Base-by-base conservation (phyloP, 768 basidiomycete species). In the Agaricus sinodeliciosus region DNA sequence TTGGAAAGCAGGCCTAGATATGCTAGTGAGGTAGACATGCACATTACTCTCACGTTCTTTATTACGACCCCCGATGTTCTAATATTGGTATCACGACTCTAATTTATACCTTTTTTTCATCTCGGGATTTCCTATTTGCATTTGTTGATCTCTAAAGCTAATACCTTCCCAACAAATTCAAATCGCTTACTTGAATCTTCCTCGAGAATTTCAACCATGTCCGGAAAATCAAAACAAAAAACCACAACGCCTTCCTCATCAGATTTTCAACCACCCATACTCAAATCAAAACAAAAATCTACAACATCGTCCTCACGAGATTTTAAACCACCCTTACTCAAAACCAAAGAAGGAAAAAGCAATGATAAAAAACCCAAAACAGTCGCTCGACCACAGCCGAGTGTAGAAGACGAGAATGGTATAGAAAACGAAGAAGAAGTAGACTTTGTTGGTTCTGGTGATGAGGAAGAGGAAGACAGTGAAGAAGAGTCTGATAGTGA, bases 401-500 rank as follows among this genome's bases (percentile, higher is more conserved):
- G 16, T 27, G 39, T 52, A 7, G 51, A 49, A 0, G 55, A 58
- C n/a, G 61, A 63, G 15, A 28, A 41, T 22, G 61, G 59, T n/a
- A 50, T 44, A 26, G 55, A 55, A 2, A 59, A 56, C 22, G 59
- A 62, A 6, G 47, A 54, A 2, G 49, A 48, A 19, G 58, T 49
- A 26, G 59, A 60, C 1, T 59, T 57, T 37, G 57, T 57, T 25
- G 59, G 60, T 8, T 58, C 55, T 28, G 54, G 50, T 11, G 59
- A 61, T 4, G 60, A 61, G 48, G 58, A 58, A 37, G 60, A 57
- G 15, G 36, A 35, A 18, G 35, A 62, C 57, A 58, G 56, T 43
- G 50, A 62, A 54, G 44, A 55, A 48, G 41, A 60, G 56, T 60
- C 55, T 52, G 54, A 50, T 54, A 37, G 59, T 58, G 59, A 71